Evolutionary conservation across 139 green algal species (phyloP).

Genomic region (Eudorina sp.): DNA sequence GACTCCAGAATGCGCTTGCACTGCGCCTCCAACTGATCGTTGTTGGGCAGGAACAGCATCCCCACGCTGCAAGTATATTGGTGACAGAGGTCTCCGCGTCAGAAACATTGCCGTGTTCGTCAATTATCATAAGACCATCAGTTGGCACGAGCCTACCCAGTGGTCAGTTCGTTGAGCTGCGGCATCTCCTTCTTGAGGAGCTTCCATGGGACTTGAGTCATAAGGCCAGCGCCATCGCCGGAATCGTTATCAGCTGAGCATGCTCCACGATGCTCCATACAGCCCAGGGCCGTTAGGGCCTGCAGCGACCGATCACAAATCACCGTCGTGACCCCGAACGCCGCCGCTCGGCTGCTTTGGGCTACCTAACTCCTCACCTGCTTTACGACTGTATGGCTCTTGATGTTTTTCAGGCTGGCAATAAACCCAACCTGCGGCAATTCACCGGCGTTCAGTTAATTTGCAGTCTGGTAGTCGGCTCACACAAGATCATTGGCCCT

Average conservation of each 20-base stretch:
- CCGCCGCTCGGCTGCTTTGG: background rate
- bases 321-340: background rate
- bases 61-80: conserved; percentile 82
- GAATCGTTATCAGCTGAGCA: conserved; percentile 97
- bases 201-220: conserved; percentile 97
- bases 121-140: background rate
- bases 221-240: conserved; percentile 97
- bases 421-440: conserved; percentile 95
- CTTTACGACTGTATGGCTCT: conserved; percentile 91
- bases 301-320: conserved; percentile 56
- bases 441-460: too few species aligned
- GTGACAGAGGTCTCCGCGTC: too few species aligned
- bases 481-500: background rate
- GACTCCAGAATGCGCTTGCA: conserved; percentile 83
- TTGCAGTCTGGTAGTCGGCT: conserved; percentile 2
- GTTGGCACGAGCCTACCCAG: conserved; percentile 65
- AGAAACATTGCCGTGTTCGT: background rate
- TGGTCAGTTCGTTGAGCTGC: conserved; percentile 74
- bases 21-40: conserved; percentile 82
- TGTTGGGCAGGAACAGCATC: conserved; percentile 98
- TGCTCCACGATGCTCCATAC: conserved; percentile 99
- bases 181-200: conserved; percentile 88
- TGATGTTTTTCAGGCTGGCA: conserved; percentile 90
- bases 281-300: conserved; percentile 93
- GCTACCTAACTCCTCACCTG: conserved; percentile 72